Conservation (phyloP, 768 basidiomycete species). For the Leccinum olivaceopallidum region DNA sequence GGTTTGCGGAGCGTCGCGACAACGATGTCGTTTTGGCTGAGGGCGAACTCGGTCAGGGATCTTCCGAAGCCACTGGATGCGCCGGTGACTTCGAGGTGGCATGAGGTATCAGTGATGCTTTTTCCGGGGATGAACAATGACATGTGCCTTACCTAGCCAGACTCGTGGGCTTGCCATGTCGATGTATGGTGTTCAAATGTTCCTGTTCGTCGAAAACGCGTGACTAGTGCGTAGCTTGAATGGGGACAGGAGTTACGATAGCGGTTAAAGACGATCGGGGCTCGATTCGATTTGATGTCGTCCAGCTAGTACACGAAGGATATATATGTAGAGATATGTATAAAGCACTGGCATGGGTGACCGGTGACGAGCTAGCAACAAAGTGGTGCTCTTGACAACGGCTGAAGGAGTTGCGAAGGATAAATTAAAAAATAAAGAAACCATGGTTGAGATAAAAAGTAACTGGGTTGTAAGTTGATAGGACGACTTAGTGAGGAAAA, state of each 20-base stretch:
- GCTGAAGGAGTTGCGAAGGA: no score
- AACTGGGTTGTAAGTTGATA: not conserved
- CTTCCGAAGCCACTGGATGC: slow-evolving; percentile 41
- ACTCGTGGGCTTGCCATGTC: slow-evolving; percentile 10
- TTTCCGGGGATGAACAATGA: not conserved
- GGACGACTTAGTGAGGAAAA: not conserved
- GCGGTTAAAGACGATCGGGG: no score
- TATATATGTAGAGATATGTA: not conserved
- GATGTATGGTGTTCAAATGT: not conserved
- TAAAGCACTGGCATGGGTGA: not conserved
- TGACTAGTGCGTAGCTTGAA: not conserved
- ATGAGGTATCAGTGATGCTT: not conserved
- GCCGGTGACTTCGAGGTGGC: slow-evolving; percentile 36
- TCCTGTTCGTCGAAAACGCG: slow-evolving; percentile 4
- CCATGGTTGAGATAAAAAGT: not conserved
- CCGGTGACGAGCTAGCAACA: not conserved
- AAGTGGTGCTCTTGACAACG: no score
- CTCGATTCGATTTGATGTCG: not conserved
- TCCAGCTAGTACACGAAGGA: not conserved
- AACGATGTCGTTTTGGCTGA: slow-evolving; percentile 38
- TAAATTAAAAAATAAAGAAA: not conserved
- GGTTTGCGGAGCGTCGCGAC: slow-evolving; percentile 46
- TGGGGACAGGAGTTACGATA: no score
- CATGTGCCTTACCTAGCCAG: slow-evolving; percentile 7
- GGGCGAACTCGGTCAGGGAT: slow-evolving; percentile 30